These are phyloP conservation scores for Geranium brycei DNA, from an alignment of 345 rosid genomes.

Conservation along the genomic window DNA sequence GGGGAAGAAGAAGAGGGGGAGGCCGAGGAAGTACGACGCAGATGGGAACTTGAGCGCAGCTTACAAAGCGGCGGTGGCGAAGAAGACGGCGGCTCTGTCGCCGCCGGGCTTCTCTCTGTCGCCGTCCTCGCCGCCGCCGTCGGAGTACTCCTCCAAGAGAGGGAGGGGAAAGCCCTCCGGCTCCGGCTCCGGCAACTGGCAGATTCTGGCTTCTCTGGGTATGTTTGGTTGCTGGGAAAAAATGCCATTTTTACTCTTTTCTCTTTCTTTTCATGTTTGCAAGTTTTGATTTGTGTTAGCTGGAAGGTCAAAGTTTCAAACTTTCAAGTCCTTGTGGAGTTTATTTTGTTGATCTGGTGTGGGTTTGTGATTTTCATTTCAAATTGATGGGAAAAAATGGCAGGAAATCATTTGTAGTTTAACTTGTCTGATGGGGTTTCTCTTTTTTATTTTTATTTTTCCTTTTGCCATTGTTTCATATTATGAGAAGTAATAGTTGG, in stretches of 20 bases:
- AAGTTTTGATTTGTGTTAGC: no score
- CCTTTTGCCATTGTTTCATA: not conserved
- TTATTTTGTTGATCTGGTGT: not conserved
- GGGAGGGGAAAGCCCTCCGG: conserved; percentile 49
- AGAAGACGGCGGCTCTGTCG: not conserved
- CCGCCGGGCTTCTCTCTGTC: conserved; percentile 26
- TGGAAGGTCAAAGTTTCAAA: no score
- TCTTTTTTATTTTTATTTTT: not conserved
- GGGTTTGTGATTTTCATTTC: not conserved
- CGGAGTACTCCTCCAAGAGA: conserved; percentile 22
- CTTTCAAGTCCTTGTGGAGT: no score
- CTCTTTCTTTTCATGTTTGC: no score
- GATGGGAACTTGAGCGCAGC: conserved; percentile 29
- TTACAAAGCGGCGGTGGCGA: not conserved
- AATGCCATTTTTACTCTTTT: not conserved
- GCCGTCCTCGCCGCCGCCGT: conserved; percentile 20
- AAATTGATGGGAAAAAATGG: not conserved
- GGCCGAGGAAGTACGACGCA: conserved; percentile 35
- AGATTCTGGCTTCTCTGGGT: conserved; percentile 56
- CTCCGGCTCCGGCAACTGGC: conserved; percentile 45
- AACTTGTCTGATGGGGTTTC: not conserved
- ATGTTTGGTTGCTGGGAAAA: conserved; percentile 23
- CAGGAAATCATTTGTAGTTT: not conserved
- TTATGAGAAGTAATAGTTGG: no score
- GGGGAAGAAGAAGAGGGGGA: conserved; percentile 42